Base-by-base conservation (phyloP, 495 filamentous ascomycete genomes). In the Bombardia bombarda region DNA sequence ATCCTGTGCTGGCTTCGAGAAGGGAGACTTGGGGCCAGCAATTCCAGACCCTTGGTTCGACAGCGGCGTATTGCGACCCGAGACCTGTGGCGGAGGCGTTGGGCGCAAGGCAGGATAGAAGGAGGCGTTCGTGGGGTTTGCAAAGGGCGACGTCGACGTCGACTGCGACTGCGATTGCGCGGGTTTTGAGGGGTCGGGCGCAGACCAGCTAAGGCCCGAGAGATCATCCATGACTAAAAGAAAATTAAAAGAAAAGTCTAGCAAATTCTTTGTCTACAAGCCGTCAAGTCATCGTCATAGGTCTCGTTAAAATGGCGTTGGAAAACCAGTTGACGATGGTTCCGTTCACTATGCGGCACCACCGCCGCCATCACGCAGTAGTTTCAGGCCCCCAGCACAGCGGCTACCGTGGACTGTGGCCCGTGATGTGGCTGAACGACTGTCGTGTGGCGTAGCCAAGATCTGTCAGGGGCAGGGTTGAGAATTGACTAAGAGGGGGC, bases 1-100 rank as follows among this genome's bases (percentile, higher is more conserved):
- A 59, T 96, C 90, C 40, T 74, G 74, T 4, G 74, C 70, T 2
- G 83, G 75, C 26, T 83, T 83, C 5, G 78, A 56, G 4, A 76
- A 53, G 50, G 80, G 78, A 1, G 79, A 70, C 16, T 63, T 69
- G 70, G 69, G 21, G 60, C 52, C 62, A 51, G 58, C 58, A 50
- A 65, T 66, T 10, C 70, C 65, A 41, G 74, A 72, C 18, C 72
- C 70, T 46, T 78, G 70, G 7, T 72, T 52, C 22, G 79, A 76
- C 20, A 82, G 62, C 4, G 85, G 83, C 7, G 83, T 87, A 14
- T 82, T 81, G 49, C 75, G 75, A 41, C 83, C 82, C 21, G 83
- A 85, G 53, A 60, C 45, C 63, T 68, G 55, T 26, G 69, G 72
- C 12, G 82, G 73, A 9, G 83, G 75, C 3, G 67, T 80, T 47